Base-by-base conservation (phyloP, 2,329 filamentous ascomycete genomes). In the Fonsecaea pedrosoi region DNA sequence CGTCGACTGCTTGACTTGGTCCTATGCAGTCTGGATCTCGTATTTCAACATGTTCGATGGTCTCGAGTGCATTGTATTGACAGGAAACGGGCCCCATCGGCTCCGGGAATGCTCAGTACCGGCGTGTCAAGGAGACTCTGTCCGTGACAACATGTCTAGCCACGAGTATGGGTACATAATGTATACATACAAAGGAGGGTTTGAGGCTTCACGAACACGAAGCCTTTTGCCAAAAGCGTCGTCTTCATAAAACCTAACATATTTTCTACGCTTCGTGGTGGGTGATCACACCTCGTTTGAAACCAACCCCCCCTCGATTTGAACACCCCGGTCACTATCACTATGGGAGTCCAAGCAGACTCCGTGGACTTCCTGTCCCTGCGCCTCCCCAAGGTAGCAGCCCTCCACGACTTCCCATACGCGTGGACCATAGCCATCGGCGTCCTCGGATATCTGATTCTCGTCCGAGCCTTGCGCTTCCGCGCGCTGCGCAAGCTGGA, bases 401-500 rank as follows among this genome's bases (percentile, higher is more conserved):
- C 25, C 18, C 9, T 50, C 18, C 45, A 50, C 21, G 45, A 50
- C 55, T 42, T 40, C 12, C 37, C 30, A 4, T 42, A 37, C 37
- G 18, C 55, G 30, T 57, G 55, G 55, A 15, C 35, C 21, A 57
- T 57, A 57, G 55, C 55, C 15, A 40, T 57, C 15, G 55, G 37
- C 3, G 18, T 57, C 13, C 55, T 62, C 34, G 21, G 32, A 45
- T 81, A 81, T 63, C 67, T 78, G 30, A 59, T 75, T 1, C 58
- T 78, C 2, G 78, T 79, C 54, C 72, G 73, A 9, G 42, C 71
- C 5, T 71, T 84, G 13, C 78, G 82, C 4, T 78, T 77, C 62
- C 72, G 74, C 6, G 77, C 79, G 13, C 69, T 81, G n/a, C 74
- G 79, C 66, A 73, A 72, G 30, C 76, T 82, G 54, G 75, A 80